Conservation (phyloP, 2,329 filamentous ascomycete genomes). For the Scedosporium dehoogii region DNA sequence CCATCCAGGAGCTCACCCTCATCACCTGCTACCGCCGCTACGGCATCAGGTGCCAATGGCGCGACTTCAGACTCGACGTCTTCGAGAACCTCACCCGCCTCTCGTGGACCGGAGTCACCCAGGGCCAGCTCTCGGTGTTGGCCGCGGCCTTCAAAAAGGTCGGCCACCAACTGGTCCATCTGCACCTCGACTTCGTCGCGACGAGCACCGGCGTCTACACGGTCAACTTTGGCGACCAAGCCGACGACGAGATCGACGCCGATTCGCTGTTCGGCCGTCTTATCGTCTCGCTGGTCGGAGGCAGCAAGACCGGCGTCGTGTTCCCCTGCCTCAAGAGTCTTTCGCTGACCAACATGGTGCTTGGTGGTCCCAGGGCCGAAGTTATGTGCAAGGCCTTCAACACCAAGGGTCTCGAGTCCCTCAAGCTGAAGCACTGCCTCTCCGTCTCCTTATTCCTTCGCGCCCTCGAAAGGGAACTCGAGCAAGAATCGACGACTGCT, state of each 20-base stretch:
- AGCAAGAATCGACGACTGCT: not conserved
- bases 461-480: not conserved
- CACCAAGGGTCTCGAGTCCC: not conserved
- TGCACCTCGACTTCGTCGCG: not conserved
- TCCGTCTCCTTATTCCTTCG: not conserved
- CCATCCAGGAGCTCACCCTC: conserved; percentile 1
- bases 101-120: conserved; percentile 4
- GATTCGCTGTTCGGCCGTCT: not conserved
- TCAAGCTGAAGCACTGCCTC: not conserved
- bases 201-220: not conserved
- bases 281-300: not conserved
- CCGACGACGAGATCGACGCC: not conserved
- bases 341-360: not conserved
- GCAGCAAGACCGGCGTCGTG: not conserved
- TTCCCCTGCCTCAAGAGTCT: conserved; percentile 1
- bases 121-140: not conserved
- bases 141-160: not conserved
- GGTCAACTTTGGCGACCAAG: not conserved
- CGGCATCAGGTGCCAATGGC: not conserved
- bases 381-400: not conserved
- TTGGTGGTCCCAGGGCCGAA: not conserved
- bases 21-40: conserved; percentile 1
- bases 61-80: not conserved
- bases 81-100: conserved; percentile 1
- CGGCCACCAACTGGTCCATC: not conserved